Percentiles rank a stretch among this genome's conserved stretches.
These are phyloP conservation scores for Phyllosticta citribraziliensis DNA, from an alignment of 2,329 filamentous ascomycete genomes.

Conservation along the genomic window DNA sequence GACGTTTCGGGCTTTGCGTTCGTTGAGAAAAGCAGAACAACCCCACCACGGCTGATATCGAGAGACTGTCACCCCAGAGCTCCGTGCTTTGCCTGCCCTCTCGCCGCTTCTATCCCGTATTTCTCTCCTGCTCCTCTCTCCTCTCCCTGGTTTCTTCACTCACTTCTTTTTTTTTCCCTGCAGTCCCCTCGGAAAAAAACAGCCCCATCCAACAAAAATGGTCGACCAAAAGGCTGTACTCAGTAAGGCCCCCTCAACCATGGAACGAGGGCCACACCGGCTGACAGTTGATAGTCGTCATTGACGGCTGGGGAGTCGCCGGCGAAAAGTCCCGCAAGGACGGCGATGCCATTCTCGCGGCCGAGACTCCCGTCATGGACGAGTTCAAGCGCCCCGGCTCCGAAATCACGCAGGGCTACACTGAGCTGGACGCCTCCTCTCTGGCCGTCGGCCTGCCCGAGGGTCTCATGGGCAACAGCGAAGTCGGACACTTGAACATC, in stretches of 20 bases:
- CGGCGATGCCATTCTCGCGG: constrained; percentile 91
- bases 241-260: constrained; percentile 40
- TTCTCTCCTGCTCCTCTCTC: background rate
- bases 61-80: constrained; percentile 1
- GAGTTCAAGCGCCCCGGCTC: constrained; percentile 58
- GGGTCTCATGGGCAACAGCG: constrained; percentile 97
- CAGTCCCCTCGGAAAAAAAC: background rate
- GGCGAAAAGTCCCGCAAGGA: constrained; percentile 69
- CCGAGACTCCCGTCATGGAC: constrained; percentile 92
- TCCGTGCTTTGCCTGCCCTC: background rate
- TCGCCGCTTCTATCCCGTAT: background rate
- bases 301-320: constrained; percentile 96
- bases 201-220: constrained; percentile 39
- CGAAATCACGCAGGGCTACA: constrained; percentile 72
- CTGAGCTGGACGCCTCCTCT: constrained; percentile 89
- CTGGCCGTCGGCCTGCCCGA: constrained; percentile 92
- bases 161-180: background rate
- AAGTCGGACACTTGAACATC: constrained; percentile 98
- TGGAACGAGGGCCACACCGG: constrained; percentile 27
- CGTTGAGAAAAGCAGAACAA: constrained; percentile 7
- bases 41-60: constrained; percentile 9
- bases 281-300: constrained; percentile 56
- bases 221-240: constrained; percentile 59
- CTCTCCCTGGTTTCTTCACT: background rate
- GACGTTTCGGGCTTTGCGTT: constrained; percentile 8